Base-by-base conservation (phyloP, 495 filamentous ascomycete species). In the Cairneyella variabilis region DNA sequence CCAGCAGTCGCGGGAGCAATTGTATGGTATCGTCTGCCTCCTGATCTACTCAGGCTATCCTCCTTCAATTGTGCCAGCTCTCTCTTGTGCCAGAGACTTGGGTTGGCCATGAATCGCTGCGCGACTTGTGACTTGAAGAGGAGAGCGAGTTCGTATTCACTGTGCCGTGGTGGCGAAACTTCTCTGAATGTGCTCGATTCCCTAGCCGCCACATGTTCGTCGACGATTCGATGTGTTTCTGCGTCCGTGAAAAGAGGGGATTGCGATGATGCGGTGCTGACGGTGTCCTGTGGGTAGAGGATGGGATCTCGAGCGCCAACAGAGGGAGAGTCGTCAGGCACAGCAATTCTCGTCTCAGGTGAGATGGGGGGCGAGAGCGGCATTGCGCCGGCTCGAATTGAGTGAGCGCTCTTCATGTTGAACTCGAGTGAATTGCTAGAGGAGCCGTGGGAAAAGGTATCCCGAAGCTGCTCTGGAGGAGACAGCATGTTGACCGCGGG, bases 361-460 rank as follows among this genome's bases (percentile, higher is more conserved):
- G 86, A 90, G 34, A 87, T 78, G 7, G 87, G 87, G 60, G 87
- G 87, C 36, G 87, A 89, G 27, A 85, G 77, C 23, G 84, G 71
- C 11, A 78, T 71, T 68, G 66, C 67, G 56, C 75, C 73, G 54
- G 79, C 74, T 18, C 75, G 39, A 30, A 36, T 50, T 18, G 75
- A 44, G 28, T 48, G 44, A 73, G 70, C 17, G 73, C 58, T 47
- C 69, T 79, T 66, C 70, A 71, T 59, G 69, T 74, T 61, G 62
- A 65, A 59, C 53, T 58, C 59, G 68, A 68, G 39, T 64, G 71
- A 42, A 62, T 71, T 56, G 58, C 63, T 16, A 18, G 51, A 40
- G 42, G 65, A 64, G 18, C 65, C 53, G 50, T 67, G 64, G 34
- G 71, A 66, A 67, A 88, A 89, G 40, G 63, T 79, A 40, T 89